These are phyloP conservation scores for Chalaropsis thielavioides DNA, from an alignment of 2,329 filamentous ascomycete genomes.

Conservation along the genomic window DNA sequence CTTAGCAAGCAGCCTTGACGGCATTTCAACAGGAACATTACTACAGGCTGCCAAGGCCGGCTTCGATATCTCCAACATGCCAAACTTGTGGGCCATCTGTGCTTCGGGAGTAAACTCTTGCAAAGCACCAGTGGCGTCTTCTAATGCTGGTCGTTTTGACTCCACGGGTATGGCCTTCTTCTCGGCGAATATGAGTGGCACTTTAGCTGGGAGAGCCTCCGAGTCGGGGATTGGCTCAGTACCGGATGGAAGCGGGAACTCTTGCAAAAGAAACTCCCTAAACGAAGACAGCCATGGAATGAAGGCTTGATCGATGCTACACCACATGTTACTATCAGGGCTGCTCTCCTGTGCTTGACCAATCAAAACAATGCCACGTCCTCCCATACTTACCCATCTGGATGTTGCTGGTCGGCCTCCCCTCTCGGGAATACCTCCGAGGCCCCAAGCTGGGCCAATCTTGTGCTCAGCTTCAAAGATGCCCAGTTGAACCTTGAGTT, in stretches of 20 bases:
- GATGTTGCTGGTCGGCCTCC: constrained; percentile 86
- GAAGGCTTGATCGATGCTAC: constrained; percentile 67
- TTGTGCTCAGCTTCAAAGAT: constrained; percentile 71
- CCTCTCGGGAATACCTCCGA: constrained; percentile 60
- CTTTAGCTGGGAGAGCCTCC: constrained; percentile 62
- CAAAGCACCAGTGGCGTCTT: neutral
- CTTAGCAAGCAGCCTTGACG: constrained; percentile 26
- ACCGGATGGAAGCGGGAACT: constrained; percentile 54
- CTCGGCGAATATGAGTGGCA: constrained; percentile 10
- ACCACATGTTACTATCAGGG: neutral
- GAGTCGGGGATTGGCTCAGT: constrained; percentile 58
- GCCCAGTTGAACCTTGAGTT: constrained; percentile 76
- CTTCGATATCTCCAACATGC: constrained; percentile 8
- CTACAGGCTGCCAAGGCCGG: neutral
- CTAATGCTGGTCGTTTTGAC: neutral
- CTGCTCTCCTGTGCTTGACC: neutral
- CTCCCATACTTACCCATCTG: constrained; percentile 56
- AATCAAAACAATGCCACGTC: neutral
- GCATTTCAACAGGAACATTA: constrained; percentile 12
- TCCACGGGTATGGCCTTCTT: neutral
- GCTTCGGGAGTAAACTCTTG: neutral
- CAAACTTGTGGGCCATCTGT: constrained; percentile 10
- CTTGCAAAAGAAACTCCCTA: constrained; percentile 47
- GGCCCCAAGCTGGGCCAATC: constrained; percentile 71
- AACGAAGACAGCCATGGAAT: constrained; percentile 62